Base-by-base conservation (phyloP, 75 land plant genomes). In the Cunninghamia lanceolata region DNA sequence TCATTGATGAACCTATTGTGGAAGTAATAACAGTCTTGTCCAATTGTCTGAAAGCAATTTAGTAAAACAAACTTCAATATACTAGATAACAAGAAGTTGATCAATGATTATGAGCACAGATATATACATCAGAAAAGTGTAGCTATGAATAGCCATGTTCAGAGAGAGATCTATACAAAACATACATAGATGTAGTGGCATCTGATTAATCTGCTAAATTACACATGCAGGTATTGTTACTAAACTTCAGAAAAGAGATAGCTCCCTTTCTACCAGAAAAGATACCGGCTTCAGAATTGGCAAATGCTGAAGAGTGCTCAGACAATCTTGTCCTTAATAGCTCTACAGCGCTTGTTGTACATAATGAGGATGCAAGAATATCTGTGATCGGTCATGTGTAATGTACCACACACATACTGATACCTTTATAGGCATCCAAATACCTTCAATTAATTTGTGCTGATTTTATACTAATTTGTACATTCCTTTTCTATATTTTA, bases 201-300 rank as follows among this genome's bases (percentile, higher is more conserved):
- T 80, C 28, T 43, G 46, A 80, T 3, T 43, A 45, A 80, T 45
- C 5, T 43, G 52, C 32, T n/a, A 45, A n/a, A 43, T 32, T 80
- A 10, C 34, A 80, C 19, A 36, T 84, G 87, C 94, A 97, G 99
- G 88, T 97, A 78, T 75, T 95, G 38, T 88, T 96, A 46, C 76
- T 97, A 82, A 97, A 97, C 88, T 94, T 97, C 85, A 89, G 98
- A 88, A 96, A 97, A 86, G 99, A 97, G 87, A 91, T 96, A 30
- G 86, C 92, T 32, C 96, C 96, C 4, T 97, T 97, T 43, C 42
- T 96, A 85, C 90, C 95, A 68, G 63, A 43, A 7, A 36, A 68
- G 68, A 89, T 28, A 56, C 63, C 50, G 11, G 84, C n/a, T 16
- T 40, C 43, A 9, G 56, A 71, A 68, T n/a, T 88, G 9, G 78